A percentile compares a stretch with the other conserved stretches of the same genome.
Evolutionary conservation across 2,329 filamentous ascomycete genomes (phyloP).

Genomic region (Diaporthe sp.): DNA sequence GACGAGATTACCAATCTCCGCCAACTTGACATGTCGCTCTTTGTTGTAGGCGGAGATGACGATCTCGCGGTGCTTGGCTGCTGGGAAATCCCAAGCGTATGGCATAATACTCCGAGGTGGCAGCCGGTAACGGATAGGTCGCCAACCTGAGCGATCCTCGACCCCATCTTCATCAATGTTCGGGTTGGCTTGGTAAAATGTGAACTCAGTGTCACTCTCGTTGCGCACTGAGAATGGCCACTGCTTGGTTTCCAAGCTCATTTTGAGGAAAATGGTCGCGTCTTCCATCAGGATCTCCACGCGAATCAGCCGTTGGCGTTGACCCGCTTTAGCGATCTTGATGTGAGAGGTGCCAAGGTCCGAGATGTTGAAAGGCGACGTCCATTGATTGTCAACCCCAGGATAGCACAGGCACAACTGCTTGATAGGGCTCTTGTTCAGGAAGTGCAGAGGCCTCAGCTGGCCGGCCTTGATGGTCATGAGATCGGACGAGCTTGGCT

Average conservation of each 20-base stretch:
- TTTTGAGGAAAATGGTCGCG: slow-evolving; percentile 92
- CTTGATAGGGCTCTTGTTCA: slow-evolving; percentile 86
- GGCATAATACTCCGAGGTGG: slow-evolving; percentile 98
- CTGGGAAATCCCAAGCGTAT: slow-evolving; percentile 99
- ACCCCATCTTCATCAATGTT: slow-evolving; percentile 91
- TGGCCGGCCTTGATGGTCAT: slow-evolving; percentile 84
- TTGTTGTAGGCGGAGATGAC: slow-evolving; percentile 84
- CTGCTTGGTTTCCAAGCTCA: slow-evolving; percentile 91
- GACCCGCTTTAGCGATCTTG: slow-evolving; percentile 91
- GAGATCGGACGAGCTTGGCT: slow-evolving; percentile 90
- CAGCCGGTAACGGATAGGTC: slow-evolving; percentile 90
- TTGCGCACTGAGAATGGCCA: slow-evolving; percentile 99
- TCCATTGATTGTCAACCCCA: slow-evolving; percentile 97
- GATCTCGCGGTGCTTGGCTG: slow-evolving; percentile 95
- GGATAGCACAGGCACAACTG: slow-evolving; percentile 94
- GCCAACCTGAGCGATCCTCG: slow-evolving; percentile 89
- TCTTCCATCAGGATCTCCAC: slow-evolving; percentile 93
- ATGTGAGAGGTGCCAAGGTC: slow-evolving; percentile 93
- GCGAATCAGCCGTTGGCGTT: slow-evolving; percentile 88
- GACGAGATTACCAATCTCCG: slow-evolving; percentile 95
- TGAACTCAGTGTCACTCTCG: slow-evolving; percentile 96
- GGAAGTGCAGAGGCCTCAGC: slow-evolving; percentile 88
- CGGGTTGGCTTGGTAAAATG: slow-evolving; percentile 95
- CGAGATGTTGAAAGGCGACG: slow-evolving; percentile 96
- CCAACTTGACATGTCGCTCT: slow-evolving; percentile 92